A percentile compares a stretch with the other conserved stretches of the same genome.
Conservation (phyloP, 2,329 filamentous ascomycete species). For the Fusarium coffeatum region DNA sequence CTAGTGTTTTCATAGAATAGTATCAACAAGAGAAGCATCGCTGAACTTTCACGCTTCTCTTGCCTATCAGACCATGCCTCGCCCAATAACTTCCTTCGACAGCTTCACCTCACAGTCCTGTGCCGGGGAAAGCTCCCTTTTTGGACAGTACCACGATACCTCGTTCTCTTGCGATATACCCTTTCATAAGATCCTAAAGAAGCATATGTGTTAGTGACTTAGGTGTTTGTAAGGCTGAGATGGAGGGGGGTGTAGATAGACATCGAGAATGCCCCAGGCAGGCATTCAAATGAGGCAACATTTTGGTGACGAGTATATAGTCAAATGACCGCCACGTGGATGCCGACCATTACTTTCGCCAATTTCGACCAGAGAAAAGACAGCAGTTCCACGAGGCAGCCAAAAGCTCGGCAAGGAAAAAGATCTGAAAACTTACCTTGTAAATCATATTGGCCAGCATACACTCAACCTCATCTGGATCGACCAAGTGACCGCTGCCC, state of each 20-base stretch:
- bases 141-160: constrained; percentile 94
- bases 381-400: constrained; percentile 11
- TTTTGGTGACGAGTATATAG: constrained; percentile 44
- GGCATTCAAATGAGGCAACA: constrained; percentile 39
- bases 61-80: constrained; percentile 12
- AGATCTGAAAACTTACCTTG: constrained; percentile 72
- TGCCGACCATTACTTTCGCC: constrained; percentile 12
- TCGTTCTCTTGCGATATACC: constrained; percentile 93
- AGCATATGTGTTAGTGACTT: constrained; percentile 50
- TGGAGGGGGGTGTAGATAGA: constrained; percentile 35
- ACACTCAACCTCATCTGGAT: constrained; percentile 95
- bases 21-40: constrained; percentile 12
- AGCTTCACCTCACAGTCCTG: constrained; percentile 68
- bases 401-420: constrained; percentile 8
- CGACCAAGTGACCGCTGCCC: constrained; percentile 74
- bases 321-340: constrained; percentile 39
- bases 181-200: constrained; percentile 89
- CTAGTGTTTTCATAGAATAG: constrained; percentile 12
- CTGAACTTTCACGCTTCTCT: constrained; percentile 25
- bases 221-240: constrained; percentile 44
- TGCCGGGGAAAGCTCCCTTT: constrained; percentile 91
- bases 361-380: background rate
- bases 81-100: constrained; percentile 9
- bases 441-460: constrained; percentile 97
- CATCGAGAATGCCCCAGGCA: constrained; percentile 40